Percentiles rank a stretch among this genome's conserved stretches.
Evolutionary conservation across 2,329 filamentous ascomycete genomes (phyloP).

Genomic region (Trichoderma sp.): DNA sequence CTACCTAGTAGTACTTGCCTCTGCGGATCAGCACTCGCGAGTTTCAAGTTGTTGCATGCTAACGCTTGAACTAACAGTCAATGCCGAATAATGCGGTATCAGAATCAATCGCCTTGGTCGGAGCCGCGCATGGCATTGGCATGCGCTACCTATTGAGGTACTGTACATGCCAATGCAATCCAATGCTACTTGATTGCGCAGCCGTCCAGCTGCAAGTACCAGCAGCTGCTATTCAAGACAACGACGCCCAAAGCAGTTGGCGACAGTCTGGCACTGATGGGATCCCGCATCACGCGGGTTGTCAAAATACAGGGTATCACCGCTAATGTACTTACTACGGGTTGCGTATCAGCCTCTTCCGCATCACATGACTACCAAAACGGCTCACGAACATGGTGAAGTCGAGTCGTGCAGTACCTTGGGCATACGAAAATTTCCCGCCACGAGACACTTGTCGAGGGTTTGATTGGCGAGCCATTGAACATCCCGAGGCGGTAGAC

Average conservation of each 20-base stretch:
- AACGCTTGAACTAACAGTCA: neutral
- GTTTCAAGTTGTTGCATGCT: neutral
- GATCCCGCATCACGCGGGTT: constrained; percentile 22
- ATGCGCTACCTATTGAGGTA: constrained; percentile 2
- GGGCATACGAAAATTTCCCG: neutral
- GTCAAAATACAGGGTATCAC: constrained; percentile 26
- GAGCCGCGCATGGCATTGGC: neutral
- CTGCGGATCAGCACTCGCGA: too few relatives aligned
- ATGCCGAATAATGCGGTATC: neutral
- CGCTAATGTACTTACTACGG: constrained; percentile 15
- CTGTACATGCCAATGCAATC: constrained; percentile 18
- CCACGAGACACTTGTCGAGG: constrained; percentile 9
- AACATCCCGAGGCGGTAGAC: neutral
- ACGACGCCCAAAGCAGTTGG: constrained; percentile 5
- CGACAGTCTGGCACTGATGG: neutral
- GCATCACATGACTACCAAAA: constrained; percentile 28
- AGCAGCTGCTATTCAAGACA: neutral
- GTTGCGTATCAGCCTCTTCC: constrained; percentile 21
- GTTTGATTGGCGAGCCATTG: constrained; percentile 14
- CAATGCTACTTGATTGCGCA: neutral
- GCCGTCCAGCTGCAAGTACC: constrained; percentile 18
- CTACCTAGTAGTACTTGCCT: too few relatives aligned
- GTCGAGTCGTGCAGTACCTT: neutral
- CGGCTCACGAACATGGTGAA: constrained; percentile 10
- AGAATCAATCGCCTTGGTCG: neutral